Base-by-base conservation (phyloP, 139 green algal genomes). In the Coelastrella sp. region DNA sequence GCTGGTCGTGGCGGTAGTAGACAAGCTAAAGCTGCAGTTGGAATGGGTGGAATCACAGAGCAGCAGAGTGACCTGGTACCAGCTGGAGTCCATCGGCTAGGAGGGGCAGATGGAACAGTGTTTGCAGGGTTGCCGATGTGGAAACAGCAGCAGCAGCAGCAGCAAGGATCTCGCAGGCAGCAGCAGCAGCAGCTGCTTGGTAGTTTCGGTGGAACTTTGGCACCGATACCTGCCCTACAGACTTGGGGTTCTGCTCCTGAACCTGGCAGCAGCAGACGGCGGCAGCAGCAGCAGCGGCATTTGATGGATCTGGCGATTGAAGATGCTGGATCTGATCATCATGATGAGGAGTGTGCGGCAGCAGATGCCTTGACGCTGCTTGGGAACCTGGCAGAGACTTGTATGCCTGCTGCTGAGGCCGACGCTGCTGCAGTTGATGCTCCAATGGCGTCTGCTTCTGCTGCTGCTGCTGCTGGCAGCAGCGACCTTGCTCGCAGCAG, bases 341-440 rank as follows among this genome's bases (percentile, higher is more conserved):
- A 37, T 48, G 73, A 53, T 38, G 73, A 81, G 32, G 73, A 81
- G 32, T 81, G 73, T 53, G 73, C 73, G 32, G 73, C 73, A 25
- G 73, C 73, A 25, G 73, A 81, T 67, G 73, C 73, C 6, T 50
- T 72, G 23, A 72, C 57, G 13, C 76, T 59, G 76, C 76, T 72
- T 2, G 43, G 57, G 37, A 60, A 71, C 21, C 50, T 69, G 4
- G 53, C 51, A 2, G 48, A 62, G 7, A n/a, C 37, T 38, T 37
- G 35, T 53, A 64, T 8, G n/a, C n/a, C n/a, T n/a, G 21, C 72
- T 45, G 45, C 13, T 40, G 72, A 17, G 8, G 9, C 9, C 45
- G 72, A n/a, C n/a, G 45, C 43, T 25, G 45, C 72, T 17, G 45
- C 73, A 81, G 73, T 11, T 34, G 67, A 45, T 32, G 30, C 73